A percentile compares a stretch with the other conserved stretches of the same genome.
These are phyloP conservation scores for Atkinsonella texensis DNA, from an alignment of 2,329 filamentous ascomycete species.

Conservation along the genomic window DNA sequence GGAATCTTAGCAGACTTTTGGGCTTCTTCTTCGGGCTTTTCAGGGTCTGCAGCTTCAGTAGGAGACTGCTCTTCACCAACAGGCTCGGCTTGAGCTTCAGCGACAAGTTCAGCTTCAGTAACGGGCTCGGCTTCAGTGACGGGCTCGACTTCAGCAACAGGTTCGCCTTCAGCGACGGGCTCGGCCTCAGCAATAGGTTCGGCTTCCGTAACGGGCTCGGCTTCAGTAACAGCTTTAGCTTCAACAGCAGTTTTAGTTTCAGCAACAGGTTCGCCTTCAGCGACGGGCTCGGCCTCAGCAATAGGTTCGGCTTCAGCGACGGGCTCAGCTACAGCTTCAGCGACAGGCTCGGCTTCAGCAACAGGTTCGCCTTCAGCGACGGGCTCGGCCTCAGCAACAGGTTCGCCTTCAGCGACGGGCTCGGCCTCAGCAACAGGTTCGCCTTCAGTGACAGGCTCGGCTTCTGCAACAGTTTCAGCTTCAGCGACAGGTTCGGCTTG, in stretches of 20 bases:
- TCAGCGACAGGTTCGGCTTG: not conserved
- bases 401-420: not conserved
- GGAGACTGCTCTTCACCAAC: not conserved
- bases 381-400: not conserved
- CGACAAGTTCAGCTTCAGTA: not conserved
- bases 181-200: not conserved
- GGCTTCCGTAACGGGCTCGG: not conserved
- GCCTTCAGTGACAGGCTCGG: not conserved
- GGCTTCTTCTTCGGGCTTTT: not conserved
- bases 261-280: not conserved
- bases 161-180: not conserved
- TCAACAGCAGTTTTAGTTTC: not conserved
- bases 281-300: not conserved
- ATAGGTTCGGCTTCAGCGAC: not conserved
- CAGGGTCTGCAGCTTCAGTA: not conserved
- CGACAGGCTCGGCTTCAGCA: not conserved
- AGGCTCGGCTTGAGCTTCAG: not conserved
- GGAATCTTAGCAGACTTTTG: not conserved
- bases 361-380: not conserved
- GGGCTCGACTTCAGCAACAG: not conserved
- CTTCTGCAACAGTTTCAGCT: not conserved
- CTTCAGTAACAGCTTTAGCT: not conserved
- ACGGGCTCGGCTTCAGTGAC: not conserved
- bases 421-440: not conserved
- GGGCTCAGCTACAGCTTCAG: not conserved